Evolutionary conservation across 192 early-diverging fungal species (phyloP).

Genomic region (Rhizophagus sp.): DNA sequence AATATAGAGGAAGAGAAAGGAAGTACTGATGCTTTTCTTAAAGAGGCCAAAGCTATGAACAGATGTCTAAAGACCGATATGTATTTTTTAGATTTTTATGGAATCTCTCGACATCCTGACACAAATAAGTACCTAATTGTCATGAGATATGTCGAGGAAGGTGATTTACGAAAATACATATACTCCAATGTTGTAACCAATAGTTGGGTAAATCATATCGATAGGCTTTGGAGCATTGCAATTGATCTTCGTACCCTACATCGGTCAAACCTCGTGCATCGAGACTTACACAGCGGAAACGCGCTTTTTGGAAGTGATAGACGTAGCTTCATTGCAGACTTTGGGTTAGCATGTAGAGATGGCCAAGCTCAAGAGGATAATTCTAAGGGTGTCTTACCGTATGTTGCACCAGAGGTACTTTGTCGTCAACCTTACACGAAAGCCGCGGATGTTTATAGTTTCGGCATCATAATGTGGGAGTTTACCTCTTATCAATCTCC

Average conservation of each 20-base stretch:
- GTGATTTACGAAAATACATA: constrained; percentile 39
- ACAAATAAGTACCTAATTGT: constrained; percentile 43
- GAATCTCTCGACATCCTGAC: constrained; percentile 35
- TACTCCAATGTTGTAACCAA: constrained; percentile 23
- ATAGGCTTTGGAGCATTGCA: not conserved
- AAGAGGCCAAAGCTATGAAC: constrained; percentile 24
- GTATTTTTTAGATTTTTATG: constrained; percentile 27
- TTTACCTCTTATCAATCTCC: not conserved
- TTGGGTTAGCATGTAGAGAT: not conserved
- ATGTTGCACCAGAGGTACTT: constrained; percentile 2
- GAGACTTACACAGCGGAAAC: constrained; percentile 7
- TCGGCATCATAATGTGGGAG: constrained; percentile 12
- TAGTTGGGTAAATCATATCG: constrained; percentile 14
- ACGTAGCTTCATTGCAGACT: not conserved
- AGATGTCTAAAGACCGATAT: not conserved
- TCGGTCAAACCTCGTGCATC: not conserved
- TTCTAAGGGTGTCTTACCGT: not conserved
- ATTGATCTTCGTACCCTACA: not conserved
- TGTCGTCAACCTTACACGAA: not conserved
- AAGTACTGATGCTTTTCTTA: constrained; percentile 28
- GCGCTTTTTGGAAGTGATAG: constrained; percentile 1
- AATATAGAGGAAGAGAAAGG: constrained; percentile 33
- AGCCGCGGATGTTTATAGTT: constrained; percentile 13
- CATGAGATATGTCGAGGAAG: constrained; percentile 40
- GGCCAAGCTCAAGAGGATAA: not conserved